Evolutionary conservation across 2,329 filamentous ascomycete species (phyloP).

Genomic region (Coleophoma cylindrospora): DNA sequence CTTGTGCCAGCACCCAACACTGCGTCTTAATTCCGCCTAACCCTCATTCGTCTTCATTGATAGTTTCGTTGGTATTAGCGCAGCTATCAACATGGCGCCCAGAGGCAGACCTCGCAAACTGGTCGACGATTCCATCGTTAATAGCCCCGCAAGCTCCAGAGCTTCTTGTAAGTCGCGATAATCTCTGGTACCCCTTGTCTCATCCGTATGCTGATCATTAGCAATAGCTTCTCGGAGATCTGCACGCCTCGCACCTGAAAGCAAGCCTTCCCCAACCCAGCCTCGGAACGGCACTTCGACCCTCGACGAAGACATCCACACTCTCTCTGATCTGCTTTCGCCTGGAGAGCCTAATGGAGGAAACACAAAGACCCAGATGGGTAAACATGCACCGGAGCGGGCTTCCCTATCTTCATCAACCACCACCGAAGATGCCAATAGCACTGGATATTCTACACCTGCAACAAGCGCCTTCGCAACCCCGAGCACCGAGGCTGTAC

Average conservation of each 20-base stretch:
- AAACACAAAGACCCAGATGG: slow-evolving; percentile 5
- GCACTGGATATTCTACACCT: slow-evolving; percentile 52
- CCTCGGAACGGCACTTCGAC: no score
- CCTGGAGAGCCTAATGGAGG: not conserved
- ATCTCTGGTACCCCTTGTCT: not conserved
- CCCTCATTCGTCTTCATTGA: no score
- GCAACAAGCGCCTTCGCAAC: slow-evolving; percentile 54
- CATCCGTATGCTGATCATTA: slow-evolving; percentile 4
- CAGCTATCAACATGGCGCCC: slow-evolving; percentile 10
- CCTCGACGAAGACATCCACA: no score
- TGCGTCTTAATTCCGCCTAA: no score
- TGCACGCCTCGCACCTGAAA: slow-evolving; percentile 8
- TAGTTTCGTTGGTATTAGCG: no score
- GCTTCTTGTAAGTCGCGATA: slow-evolving; percentile 16
- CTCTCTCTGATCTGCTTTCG: not conserved
- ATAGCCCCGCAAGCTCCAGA: slow-evolving; percentile 13
- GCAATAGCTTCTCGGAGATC: slow-evolving; percentile 16
- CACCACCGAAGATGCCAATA: slow-evolving; percentile 34
- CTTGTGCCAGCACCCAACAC: no score
- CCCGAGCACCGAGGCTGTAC: slow-evolving; percentile 36
- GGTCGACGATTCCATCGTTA: slow-evolving; percentile 14
- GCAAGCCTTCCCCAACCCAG: not conserved
- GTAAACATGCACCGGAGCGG: slow-evolving; percentile 8
- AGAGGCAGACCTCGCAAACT: slow-evolving; percentile 13
- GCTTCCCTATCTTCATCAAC: slow-evolving; percentile 34